Base-by-base conservation (phyloP, 2,329 filamentous ascomycete species). In the Colletotrichum horii region DNA sequence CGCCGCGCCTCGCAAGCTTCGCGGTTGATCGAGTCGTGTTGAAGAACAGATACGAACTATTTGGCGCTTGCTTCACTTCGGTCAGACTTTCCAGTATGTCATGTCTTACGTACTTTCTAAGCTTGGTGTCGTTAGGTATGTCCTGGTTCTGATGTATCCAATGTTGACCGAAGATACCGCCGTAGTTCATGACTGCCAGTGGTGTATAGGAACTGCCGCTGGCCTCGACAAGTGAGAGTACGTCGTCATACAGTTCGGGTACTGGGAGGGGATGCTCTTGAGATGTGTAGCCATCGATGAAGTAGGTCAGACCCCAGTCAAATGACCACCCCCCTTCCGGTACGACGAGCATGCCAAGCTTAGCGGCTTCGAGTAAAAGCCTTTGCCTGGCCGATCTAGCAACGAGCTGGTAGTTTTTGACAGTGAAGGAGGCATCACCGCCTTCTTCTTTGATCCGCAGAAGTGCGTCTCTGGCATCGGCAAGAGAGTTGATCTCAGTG, bases 161-260 rank as follows among this genome's bases (percentile, higher is more conserved):
- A 48, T 48, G 2, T 48, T 48, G 43, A 14, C 43, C 43, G 43
- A 48, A 48, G n/a, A 48, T 14, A 4, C n/a, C 19, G 2, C 43
- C 43, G 43, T 48, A 48, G n/a, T 48, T 48, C 43, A 48, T 48
- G 43, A 48, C 43, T 48, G 43, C n/a, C 19, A 48, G 6, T 22
- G 43, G n/a, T 0, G 43, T 48, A 22, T 48, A 48, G 0, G 43
- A 48, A n/a, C n/a, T 48, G 1, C 43, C n/a, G 0, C 43, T 48
- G 11, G 43, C n/a, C n/a, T 14, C 43, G 12, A 22, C 11, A 2
- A 48, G 43, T 22, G 43, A 22, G 7, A 22, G 2, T 9, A 48
- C 2, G 11, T 48, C 43, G n/a, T 48, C 43, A 2, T 48, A 48
- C 11, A 48, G 43, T 1, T 48, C 43, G 2, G 43, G 43, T 2